A percentile compares a stretch with the other conserved stretches of the same genome.
These are phyloP conservation scores for Neoscytalidium dimidiatum DNA, from an alignment of 2,329 filamentous ascomycete genomes.

Conservation along the genomic window DNA sequence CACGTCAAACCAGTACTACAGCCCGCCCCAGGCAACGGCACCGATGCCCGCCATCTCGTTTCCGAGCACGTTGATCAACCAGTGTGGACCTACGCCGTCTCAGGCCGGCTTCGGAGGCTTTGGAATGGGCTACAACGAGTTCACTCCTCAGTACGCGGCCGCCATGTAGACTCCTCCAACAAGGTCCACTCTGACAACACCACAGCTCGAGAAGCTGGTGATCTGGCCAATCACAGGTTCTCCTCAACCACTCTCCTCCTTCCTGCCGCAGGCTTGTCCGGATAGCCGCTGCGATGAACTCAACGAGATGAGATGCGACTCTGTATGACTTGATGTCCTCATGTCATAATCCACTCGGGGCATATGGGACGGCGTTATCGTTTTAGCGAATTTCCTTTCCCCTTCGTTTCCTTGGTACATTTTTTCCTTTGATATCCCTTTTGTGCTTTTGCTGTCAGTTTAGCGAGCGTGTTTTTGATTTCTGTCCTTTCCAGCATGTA, in stretches of 20 bases:
- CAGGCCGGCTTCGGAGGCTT: slow-evolving; percentile 70
- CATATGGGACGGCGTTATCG: slow-evolving; percentile 60
- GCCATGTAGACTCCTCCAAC: slow-evolving; percentile 76
- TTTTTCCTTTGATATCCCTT: slow-evolving; percentile 45
- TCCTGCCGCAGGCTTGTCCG: slow-evolving; percentile 34
- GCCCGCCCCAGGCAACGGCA: slow-evolving; percentile 71
- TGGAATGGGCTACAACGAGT: slow-evolving; percentile 80
- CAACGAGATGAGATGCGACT: slow-evolving; percentile 39
- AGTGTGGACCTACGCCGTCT: slow-evolving; percentile 70
- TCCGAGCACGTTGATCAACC: slow-evolving; percentile 81
- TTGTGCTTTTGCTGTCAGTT: slow-evolving; percentile 45
- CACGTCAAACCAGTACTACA: slow-evolving; percentile 74
- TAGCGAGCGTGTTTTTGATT: slow-evolving; percentile 44
- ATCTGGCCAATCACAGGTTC: slow-evolving; percentile 43
- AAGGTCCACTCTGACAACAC: slow-evolving; percentile 31
- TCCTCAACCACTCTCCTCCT: neutral
- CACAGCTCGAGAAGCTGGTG: slow-evolving; percentile 31
- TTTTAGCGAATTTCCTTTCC: slow-evolving; percentile 42
- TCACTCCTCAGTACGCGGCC: slow-evolving; percentile 68
- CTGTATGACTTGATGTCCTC: slow-evolving; percentile 45
- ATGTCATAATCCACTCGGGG: slow-evolving; percentile 33
- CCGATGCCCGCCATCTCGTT: slow-evolving; percentile 77
- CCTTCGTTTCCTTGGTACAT: slow-evolving; percentile 42
- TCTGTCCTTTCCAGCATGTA: slow-evolving; percentile 32
- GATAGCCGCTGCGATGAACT: slow-evolving; percentile 42